Evolutionary conservation across 2,329 filamentous ascomycete species (phyloP).

Genomic region (Boeremia lycopersici): DNA sequence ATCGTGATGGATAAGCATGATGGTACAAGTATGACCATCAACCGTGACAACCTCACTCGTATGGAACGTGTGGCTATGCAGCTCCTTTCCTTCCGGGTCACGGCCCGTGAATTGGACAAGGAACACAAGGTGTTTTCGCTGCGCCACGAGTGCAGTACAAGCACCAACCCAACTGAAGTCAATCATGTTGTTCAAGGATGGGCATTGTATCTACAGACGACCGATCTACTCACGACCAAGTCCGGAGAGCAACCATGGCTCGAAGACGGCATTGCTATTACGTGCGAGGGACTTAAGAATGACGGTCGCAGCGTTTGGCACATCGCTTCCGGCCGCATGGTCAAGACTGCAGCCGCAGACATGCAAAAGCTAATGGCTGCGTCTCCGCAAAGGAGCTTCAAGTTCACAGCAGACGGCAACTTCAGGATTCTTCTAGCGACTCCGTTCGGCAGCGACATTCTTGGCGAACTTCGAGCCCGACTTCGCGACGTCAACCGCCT

Average conservation of each 20-base stretch:
- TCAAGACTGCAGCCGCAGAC: conserved; percentile 39
- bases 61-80: conserved; percentile 50
- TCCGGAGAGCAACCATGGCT: conserved; percentile 37
- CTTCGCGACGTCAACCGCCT: conserved; percentile 73
- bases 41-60: conserved; percentile 35
- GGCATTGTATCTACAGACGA: conserved; percentile 37
- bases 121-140: conserved; percentile 31
- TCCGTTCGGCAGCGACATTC: conserved; percentile 63
- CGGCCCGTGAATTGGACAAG: conserved; percentile 29
- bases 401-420: conserved; percentile 66
- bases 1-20: conserved; percentile 32
- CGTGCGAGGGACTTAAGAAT: conserved; percentile 39
- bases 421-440: conserved; percentile 68
- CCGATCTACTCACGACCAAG: conserved; percentile 32
- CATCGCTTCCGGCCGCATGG: conserved; percentile 49
- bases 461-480: conserved; percentile 64
- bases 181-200: conserved; percentile 29
- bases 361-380: conserved; percentile 49
- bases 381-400: conserved; percentile 64
- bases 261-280: conserved; percentile 34
- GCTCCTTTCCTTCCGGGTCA: conserved; percentile 37
- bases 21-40: conserved; percentile 27
- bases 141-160: conserved; percentile 24
- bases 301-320: conserved; percentile 46
- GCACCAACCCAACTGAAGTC: conserved; percentile 2